phyloP scores from a whole-genome alignment of 768 basidiomycete genomes.

The Leccinum variicolor region DNA sequence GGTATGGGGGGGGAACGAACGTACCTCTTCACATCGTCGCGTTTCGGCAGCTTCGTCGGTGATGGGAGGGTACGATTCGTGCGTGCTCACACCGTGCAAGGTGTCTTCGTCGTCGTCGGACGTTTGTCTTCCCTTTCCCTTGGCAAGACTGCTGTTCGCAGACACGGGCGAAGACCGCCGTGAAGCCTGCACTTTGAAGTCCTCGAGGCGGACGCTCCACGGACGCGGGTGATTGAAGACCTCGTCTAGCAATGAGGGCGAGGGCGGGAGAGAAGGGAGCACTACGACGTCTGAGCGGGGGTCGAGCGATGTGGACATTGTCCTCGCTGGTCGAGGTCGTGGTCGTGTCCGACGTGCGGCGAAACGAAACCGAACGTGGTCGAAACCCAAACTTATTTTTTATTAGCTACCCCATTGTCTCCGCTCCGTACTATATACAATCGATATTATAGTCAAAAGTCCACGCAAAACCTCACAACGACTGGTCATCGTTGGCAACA shows the following conservation, averaged over 20 bases:
- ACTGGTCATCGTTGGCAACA: not conserved
- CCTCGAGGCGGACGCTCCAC: constrained; percentile 32
- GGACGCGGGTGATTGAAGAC: constrained; percentile 38
- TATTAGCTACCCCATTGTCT: not conserved
- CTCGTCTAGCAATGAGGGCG: constrained; percentile 40
- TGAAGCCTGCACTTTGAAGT: constrained; percentile 19
- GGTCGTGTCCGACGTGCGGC: not conserved
- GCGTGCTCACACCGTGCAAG: constrained; percentile 16
- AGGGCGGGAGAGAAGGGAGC: constrained; percentile 36
- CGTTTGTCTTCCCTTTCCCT: constrained; percentile 34
- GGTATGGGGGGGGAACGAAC: constrained; percentile 11
- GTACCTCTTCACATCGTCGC: constrained; percentile 68
- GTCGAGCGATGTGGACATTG: constrained; percentile 18
- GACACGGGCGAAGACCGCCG: constrained; percentile 15
- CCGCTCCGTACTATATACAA: not conserved
- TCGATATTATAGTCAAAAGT: too few relatives aligned
- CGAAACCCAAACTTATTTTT: not conserved
- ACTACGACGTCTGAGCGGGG: constrained; percentile 6
- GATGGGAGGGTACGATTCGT: constrained; percentile 57
- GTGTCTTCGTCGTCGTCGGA: constrained; percentile 17
- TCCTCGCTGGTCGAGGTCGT: constrained; percentile 12
- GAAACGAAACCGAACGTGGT: not conserved
- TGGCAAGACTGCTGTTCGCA: constrained; percentile 1
- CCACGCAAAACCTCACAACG: too few relatives aligned
- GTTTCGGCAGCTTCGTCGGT: constrained; percentile 67